phyloP scores from a whole-genome alignment of 352 stramenopile genomes.

The Blastocystis sp. region DNA sequence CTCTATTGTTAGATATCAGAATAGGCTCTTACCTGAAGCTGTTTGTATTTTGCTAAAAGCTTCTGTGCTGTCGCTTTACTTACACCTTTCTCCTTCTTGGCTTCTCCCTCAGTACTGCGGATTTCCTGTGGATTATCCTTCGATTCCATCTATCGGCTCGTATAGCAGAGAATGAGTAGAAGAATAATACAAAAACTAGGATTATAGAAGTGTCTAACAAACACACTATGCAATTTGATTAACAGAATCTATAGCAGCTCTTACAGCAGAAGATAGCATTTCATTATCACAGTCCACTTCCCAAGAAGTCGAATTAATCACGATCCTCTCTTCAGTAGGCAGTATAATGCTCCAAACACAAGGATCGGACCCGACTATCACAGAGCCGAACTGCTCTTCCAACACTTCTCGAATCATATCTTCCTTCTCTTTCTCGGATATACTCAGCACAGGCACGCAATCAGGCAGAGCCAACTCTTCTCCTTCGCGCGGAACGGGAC shows the following conservation, averaged over 20 bases:
- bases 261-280: neutral
- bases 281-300: constrained; percentile 23
- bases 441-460: neutral
- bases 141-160: neutral
- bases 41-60: constrained; percentile 44
- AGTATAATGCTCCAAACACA: neutral
- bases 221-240: neutral
- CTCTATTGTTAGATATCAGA: neutral
- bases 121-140: neutral
- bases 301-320: neutral
- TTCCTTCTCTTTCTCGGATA: neutral
- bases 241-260: neutral
- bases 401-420: neutral
- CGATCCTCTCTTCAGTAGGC: neutral
- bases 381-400: constrained; percentile 10
- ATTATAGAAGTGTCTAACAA: neutral
- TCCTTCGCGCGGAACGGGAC: neutral
- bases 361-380: neutral
- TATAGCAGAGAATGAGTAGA: neutral
- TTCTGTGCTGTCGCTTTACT: constrained; percentile 54
- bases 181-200: no score
- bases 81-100: constrained; percentile 57
- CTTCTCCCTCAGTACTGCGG: neutral
- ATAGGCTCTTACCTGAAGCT: neutral
- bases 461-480: neutral